Evolutionary conservation across 2,329 filamentous ascomycete species (phyloP).

Genomic region (Alternaria brassicicola): DNA sequence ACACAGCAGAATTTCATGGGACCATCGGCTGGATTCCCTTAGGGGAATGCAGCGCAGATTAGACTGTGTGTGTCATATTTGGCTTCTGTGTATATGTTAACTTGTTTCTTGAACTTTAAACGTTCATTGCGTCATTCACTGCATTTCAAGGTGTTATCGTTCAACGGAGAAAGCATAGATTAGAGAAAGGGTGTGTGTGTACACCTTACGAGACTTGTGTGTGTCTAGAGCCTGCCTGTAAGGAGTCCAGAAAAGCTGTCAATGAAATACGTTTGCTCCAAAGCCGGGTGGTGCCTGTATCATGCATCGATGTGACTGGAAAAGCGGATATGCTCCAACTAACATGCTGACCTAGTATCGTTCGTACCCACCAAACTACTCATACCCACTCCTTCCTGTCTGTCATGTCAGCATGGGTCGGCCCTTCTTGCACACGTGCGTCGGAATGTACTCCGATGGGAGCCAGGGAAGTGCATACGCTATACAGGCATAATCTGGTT

Average conservation of each 20-base stretch:
- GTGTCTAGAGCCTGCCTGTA: constrained; percentile 1
- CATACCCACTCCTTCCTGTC: not conserved
- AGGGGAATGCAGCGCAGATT: constrained; percentile 29
- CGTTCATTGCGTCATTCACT: constrained; percentile 1
- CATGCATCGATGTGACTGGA: not conserved
- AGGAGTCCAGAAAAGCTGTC: not conserved
- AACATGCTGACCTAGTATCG: not conserved
- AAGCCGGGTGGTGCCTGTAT: not conserved
- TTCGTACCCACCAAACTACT: constrained; percentile 1
- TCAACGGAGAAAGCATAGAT: not conserved
- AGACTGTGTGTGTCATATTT: constrained; percentile 20
- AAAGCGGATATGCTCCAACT: not conserved
- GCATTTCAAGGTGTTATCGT: constrained; percentile 3
- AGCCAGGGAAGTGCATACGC: not conserved
- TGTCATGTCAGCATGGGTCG: not conserved
- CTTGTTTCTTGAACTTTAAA: constrained; percentile 1
- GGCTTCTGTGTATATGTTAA: constrained; percentile 27
- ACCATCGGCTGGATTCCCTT: constrained; percentile 25
- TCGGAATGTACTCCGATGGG: not conserved
- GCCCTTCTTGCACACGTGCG: constrained; percentile 1
- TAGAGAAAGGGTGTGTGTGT: not conserved
- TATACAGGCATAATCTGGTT: not conserved
- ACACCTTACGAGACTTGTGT: not conserved
- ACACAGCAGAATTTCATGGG: constrained; percentile 20
- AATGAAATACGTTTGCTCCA: constrained; percentile 5